Evolutionary conservation across 768 basidiomycete genomes (phyloP).

Genomic region (Hygrocybe coccinea): DNA sequence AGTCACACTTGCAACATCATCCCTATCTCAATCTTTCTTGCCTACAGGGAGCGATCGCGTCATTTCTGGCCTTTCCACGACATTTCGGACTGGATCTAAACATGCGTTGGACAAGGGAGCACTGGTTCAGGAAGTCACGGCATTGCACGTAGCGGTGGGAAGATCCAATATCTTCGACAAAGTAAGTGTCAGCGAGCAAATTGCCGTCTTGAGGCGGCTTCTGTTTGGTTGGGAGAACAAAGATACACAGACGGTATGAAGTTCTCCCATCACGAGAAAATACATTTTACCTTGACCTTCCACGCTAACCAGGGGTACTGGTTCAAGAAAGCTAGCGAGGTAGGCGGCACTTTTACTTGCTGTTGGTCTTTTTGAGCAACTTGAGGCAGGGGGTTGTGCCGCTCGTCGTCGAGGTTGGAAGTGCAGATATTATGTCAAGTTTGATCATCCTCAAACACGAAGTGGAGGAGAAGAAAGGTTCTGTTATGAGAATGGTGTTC

Average conservation of each 20-base stretch:
- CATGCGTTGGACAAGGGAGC: conserved; percentile 58
- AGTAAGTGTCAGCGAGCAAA: conserved; percentile 61
- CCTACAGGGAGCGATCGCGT: conserved; percentile 39
- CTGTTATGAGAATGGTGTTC: conserved; percentile 58
- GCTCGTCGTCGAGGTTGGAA: conserved; percentile 62
- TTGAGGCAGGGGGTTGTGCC: conserved; percentile 51
- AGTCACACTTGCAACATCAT: conserved; percentile 56
- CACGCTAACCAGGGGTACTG: conserved; percentile 32
- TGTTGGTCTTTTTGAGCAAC: conserved; percentile 5
- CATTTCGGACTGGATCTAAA: conserved; percentile 53
- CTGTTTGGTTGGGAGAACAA: conserved; percentile 49
- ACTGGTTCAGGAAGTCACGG: conserved; percentile 53
- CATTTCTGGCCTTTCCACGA: conserved; percentile 57
- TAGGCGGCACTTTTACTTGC: conserved; percentile 17
- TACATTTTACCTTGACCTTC: neutral
- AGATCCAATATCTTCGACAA: conserved; percentile 33
- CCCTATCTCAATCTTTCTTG: conserved; percentile 38
- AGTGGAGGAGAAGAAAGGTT: conserved; percentile 53
- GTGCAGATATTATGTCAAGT: conserved; percentile 68
- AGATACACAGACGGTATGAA: conserved; percentile 38
- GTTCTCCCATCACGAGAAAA: neutral
- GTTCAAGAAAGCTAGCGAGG: conserved; percentile 56
- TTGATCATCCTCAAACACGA: conserved; percentile 65
- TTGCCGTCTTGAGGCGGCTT: conserved; percentile 58
- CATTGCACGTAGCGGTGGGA: conserved; percentile 59